A percentile compares a stretch with the other conserved stretches of the same genome.
These are phyloP conservation scores for Microdochium trichocladiopsis DNA, from an alignment of 2,329 filamentous ascomycete species.

Conservation along the genomic window DNA sequence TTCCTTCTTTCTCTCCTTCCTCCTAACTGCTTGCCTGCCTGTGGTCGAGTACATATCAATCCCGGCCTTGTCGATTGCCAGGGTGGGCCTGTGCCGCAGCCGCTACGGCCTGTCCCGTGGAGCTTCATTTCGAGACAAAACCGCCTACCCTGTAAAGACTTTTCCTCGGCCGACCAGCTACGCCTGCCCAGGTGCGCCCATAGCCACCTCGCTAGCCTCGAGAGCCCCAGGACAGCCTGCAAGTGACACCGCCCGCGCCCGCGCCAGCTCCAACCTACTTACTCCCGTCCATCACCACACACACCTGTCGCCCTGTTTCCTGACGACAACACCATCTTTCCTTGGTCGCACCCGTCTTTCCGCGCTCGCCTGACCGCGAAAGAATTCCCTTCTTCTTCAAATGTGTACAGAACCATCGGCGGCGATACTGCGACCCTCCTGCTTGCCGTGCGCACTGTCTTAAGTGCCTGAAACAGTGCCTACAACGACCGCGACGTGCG, in stretches of 20 bases:
- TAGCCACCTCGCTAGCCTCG: not conserved
- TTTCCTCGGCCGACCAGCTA: not conserved
- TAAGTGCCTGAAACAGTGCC: not conserved
- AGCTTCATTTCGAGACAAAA: not conserved
- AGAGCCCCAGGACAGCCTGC: too few relatives aligned
- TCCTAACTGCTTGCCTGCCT: not conserved
- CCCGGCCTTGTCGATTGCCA: not conserved
- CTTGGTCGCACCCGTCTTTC: not conserved
- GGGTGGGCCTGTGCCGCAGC: not conserved
- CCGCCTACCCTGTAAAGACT: not conserved
- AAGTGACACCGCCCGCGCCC: too few relatives aligned
- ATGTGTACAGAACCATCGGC: not conserved
- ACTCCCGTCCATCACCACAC: not conserved
- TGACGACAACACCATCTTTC: not conserved
- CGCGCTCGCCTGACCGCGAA: not conserved
- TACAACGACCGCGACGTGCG: not conserved
- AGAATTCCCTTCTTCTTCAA: not conserved
- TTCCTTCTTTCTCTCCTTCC: not conserved
- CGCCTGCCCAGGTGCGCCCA: not conserved
- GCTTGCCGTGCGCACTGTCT: not conserved
- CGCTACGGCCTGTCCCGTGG: not conserved
- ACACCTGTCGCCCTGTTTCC: not conserved
- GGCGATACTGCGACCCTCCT: not conserved
- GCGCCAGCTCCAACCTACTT: not conserved
- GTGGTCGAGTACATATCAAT: not conserved